Conservation (phyloP, 169 alveolate species). For the Perkinsus olseni region DNA sequence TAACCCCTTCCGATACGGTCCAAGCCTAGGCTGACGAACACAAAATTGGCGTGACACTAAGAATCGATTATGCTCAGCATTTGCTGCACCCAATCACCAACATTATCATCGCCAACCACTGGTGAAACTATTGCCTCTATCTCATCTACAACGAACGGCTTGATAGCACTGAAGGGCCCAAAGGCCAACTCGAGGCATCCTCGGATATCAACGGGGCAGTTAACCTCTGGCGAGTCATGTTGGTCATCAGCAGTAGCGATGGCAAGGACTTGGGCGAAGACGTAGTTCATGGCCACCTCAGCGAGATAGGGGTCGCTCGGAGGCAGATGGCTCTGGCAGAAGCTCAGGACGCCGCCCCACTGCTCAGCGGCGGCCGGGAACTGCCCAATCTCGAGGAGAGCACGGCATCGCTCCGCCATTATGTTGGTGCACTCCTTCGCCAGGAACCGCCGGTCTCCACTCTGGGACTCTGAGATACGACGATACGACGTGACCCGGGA, state of each 20-base stretch:
- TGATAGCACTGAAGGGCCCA: neutral
- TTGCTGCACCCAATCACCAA: neutral
- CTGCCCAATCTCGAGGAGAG: neutral
- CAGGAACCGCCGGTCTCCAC: neutral
- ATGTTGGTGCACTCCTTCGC: neutral
- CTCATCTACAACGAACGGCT: neutral
- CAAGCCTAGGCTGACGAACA: no score
- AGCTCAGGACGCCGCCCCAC: neutral
- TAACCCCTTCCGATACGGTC: no score
- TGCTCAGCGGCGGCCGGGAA: neutral
- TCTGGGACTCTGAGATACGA: neutral
- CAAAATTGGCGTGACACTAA: neutral
- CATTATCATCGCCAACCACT: neutral
- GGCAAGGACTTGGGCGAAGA: neutral
- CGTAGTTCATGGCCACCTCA: neutral
- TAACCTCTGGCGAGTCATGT: neutral
- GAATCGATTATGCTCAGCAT: neutral
- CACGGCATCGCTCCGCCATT: neutral
- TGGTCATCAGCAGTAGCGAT: neutral
- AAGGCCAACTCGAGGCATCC: neutral
- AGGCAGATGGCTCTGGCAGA: neutral
- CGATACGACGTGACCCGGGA: neutral
- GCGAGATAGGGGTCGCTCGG: neutral
- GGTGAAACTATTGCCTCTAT: neutral
- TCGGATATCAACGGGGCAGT: neutral